A percentile compares a stretch with the other conserved stretches of the same genome.
Evolutionary conservation across 208 protist species (phyloP).

Genomic region (Lotmaria passim): DNA sequence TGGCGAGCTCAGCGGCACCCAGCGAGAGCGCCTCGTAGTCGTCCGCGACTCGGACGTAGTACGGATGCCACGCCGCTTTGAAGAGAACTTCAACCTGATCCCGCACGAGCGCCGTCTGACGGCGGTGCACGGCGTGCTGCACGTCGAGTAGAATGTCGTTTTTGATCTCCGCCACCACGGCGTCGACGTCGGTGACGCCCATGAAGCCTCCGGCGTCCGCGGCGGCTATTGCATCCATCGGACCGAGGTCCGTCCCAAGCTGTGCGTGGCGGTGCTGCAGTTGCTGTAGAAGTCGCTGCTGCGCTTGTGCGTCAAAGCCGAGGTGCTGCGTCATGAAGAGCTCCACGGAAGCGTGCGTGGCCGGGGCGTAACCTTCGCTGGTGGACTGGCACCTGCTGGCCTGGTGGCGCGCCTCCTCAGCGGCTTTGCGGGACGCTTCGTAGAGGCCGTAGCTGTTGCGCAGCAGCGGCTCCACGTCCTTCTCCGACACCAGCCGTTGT

Average conservation of each 20-base stretch:
- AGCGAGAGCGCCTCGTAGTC: constrained; percentile 62
- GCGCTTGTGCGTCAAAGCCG: constrained; percentile 80
- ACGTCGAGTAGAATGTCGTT: constrained; percentile 58
- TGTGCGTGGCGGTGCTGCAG: constrained; percentile 61
- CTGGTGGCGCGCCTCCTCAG: constrained; percentile 42
- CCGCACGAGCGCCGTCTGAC: constrained; percentile 58
- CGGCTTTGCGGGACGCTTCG: constrained; percentile 59
- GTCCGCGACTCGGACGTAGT: constrained; percentile 67
- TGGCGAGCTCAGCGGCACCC: constrained; percentile 21
- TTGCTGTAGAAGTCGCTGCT: constrained; percentile 81
- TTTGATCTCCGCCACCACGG: constrained; percentile 62
- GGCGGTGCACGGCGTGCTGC: constrained; percentile 64
- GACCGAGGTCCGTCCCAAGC: constrained; percentile 43
- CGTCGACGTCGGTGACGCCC: constrained; percentile 54
- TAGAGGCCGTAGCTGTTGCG: constrained; percentile 71
- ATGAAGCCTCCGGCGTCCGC: constrained; percentile 28
- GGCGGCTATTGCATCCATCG: constrained; percentile 25
- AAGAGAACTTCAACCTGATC: constrained; percentile 62
- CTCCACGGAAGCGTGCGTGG: constrained; percentile 74
- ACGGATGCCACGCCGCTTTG: constrained; percentile 64
- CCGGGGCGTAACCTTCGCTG: constrained; percentile 40
- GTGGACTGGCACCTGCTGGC: constrained; percentile 34
- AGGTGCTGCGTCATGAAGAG: constrained; percentile 85
- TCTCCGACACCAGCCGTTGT: constrained; percentile 54
- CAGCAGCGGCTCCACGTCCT: constrained; percentile 53